Evolutionary conservation across 371 early-diverging fungal genomes (phyloP).

Genomic region (Haplosporangium sp.): DNA sequence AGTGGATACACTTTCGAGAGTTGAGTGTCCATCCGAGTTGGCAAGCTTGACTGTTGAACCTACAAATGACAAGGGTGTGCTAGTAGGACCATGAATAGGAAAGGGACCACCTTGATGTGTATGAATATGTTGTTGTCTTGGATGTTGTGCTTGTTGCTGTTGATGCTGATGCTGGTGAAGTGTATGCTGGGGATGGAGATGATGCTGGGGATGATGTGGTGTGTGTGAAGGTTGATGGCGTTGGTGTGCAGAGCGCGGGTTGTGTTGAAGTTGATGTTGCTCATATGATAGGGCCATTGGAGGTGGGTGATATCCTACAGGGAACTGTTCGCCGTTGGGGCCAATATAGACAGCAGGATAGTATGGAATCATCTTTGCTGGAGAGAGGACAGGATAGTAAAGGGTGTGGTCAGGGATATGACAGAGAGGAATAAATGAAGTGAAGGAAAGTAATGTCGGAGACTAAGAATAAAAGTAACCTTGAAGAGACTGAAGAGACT

Average conservation of each 20-base stretch:
- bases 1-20: constrained; percentile 24
- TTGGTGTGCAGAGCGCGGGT: not conserved
- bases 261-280: constrained; percentile 22
- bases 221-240: constrained; percentile 9
- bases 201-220: constrained; percentile 24
- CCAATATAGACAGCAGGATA: constrained; percentile 44
- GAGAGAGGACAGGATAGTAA: not conserved
- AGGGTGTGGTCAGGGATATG: not conserved
- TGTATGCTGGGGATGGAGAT: constrained; percentile 16
- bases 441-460: not conserved
- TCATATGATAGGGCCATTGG: constrained; percentile 31
- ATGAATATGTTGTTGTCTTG: constrained; percentile 16
- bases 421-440: not conserved
- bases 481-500: constrained; percentile 4
- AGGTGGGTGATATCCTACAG: constrained; percentile 32
- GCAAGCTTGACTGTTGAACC: constrained; percentile 13
- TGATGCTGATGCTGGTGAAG: constrained; percentile 20
- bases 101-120: constrained; percentile 9
- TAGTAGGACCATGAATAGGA: constrained; percentile 42
- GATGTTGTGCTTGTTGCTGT: constrained; percentile 17
- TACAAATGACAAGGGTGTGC: constrained; percentile 26
- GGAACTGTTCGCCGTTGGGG: constrained; percentile 49
- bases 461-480: not conserved
- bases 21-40: constrained; percentile 13
- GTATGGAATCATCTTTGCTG: constrained; percentile 36